Base-by-base conservation (phyloP, 176 grass and related monocot species). In the Lolium rigidum region DNA sequence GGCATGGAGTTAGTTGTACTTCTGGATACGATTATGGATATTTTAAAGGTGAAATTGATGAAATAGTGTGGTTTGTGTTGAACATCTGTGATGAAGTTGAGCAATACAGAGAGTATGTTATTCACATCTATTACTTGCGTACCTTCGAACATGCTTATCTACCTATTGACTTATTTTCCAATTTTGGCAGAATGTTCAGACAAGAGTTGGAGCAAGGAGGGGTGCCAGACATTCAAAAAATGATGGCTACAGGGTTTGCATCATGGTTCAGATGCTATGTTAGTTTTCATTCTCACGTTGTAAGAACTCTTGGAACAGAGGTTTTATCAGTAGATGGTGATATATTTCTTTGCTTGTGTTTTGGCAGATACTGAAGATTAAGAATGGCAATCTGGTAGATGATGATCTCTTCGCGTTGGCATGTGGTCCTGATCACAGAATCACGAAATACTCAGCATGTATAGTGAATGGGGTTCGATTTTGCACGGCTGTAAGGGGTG, bases 391-490 rank as follows among this genome's bases (percentile, higher is more conserved):
- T 52, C 20, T 41, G 25, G 63, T 82, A 20, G 26, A 55, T 35
- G 28, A 55, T 18, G 48, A 81, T 38, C 13, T 81, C 4, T 51
- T 67, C 20, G 9, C 46, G 9, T 65, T 82, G 62, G 43, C 80
- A 18, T 22, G 11, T 24, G 63, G 63, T 22, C 80, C 80, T 38
- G 64, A 55, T 35, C 18, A 39, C 1, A 82, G 46, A 55, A 10
- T 54, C 5, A 47, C 22, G 20, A 79, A 63, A 82, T 82, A 55
- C 63, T 54, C 44, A 10, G 66, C 79, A n/a, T 81, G 79, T 21
- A 47, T 81, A 15, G 61, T 81, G 12, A 81, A 81, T 38, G 54
- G 76, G 55, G 56, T 79, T n/a, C 37, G 39, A 21, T 80, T 47
- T 48, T 22, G 24, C 39, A 69, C 17, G 2, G 0, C 22, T 16